phyloP scores from a whole-genome alignment of 495 filamentous ascomycete species.

The Delitschia confertaspora region DNA sequence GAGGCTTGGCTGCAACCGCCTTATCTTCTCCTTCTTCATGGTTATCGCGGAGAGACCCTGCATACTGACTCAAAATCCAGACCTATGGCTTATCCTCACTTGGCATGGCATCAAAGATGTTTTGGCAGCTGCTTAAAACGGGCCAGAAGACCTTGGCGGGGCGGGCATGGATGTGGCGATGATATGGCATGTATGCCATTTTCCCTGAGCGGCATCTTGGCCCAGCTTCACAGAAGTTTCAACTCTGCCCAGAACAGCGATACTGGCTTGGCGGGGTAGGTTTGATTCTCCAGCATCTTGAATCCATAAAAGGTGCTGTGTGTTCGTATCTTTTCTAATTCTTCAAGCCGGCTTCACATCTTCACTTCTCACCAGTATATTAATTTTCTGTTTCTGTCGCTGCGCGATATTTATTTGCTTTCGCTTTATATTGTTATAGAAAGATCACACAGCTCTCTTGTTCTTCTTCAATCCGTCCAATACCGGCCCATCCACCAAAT shows the following conservation, averaged over 20 bases:
- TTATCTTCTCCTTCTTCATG: not conserved
- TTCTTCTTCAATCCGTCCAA: slow-evolving; percentile 1
- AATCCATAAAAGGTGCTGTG: slow-evolving; percentile 11
- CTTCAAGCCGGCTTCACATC: slow-evolving; percentile 23
- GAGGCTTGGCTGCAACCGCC: slow-evolving; percentile 18
- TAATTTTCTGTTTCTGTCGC: slow-evolving; percentile 21
- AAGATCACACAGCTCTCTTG: slow-evolving; percentile 16
- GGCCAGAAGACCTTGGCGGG: slow-evolving; percentile 12
- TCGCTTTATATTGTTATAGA: slow-evolving; percentile 7
- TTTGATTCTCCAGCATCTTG: not conserved
- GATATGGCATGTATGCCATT: slow-evolving; percentile 6
- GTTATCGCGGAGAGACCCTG: not conserved
- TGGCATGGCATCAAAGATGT: slow-evolving; percentile 23
- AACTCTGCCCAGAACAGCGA: slow-evolving; percentile 19
- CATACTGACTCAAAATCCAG: not conserved
- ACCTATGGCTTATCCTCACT: slow-evolving; percentile 10
- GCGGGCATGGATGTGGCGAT: not conserved
- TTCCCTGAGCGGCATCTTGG: slow-evolving; percentile 13
- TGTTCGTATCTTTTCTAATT: slow-evolving; percentile 9
- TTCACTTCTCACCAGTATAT: slow-evolving; percentile 17
- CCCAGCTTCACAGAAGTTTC: slow-evolving; percentile 29
- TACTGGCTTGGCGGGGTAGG: slow-evolving; percentile 17
- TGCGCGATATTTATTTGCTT: slow-evolving; percentile 17
- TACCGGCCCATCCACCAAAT: slow-evolving; percentile 9
- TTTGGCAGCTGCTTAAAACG: slow-evolving; percentile 17